Evolutionary conservation across 345 rosid genomes (phyloP), one percentile per base, ranked within the genome.

Genomic region (Arabis hirsuta): DNA sequence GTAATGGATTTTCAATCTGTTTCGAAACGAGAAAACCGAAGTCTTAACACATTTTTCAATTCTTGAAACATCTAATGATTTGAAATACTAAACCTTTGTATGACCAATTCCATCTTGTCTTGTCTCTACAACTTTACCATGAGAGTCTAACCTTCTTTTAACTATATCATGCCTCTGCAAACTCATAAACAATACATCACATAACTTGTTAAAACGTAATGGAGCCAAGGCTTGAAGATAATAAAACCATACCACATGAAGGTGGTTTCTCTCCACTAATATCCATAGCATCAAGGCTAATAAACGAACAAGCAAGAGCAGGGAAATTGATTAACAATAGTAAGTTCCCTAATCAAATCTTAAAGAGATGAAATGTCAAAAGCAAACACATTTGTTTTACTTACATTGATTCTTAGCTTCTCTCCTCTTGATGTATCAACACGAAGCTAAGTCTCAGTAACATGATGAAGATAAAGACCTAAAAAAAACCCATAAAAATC

Each of bases 381-480:
- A 34, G 38, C 9, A 34, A 34, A 29, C 32, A 29, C 4, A 29
- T 29, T 27, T 29, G 5, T 3, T 26, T 36, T 76, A 91, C 99
- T 45, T 76, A 91, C 99, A 85, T 95, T 90, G 83, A 91, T 88
- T 9, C 92, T 90, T 45, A 95, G 83, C 66, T 85, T 85, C 81
- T 91, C 99, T 74, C 98, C 96, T 76, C 98, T 84, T 12, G 99
- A 88, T 36, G 98, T 95, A 74, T 95, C 99, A 41, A 95, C 98
- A 50, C 87, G 87, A 43, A 95, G 96, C 85, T 90, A 86, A 4
- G 98, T 84, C 84, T 95, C 98, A 2, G 96, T 91, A 44, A 79
- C 96, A 12, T 90, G 85, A 58, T 90, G 87, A 12, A 95, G 77
- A 68, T 91, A 95, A 45, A 95, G 81, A 62, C 79, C 99, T 95